phyloP scores from a whole-genome alignment of 2,329 filamentous ascomycete genomes.

The Colletotrichum tropicale region DNA sequence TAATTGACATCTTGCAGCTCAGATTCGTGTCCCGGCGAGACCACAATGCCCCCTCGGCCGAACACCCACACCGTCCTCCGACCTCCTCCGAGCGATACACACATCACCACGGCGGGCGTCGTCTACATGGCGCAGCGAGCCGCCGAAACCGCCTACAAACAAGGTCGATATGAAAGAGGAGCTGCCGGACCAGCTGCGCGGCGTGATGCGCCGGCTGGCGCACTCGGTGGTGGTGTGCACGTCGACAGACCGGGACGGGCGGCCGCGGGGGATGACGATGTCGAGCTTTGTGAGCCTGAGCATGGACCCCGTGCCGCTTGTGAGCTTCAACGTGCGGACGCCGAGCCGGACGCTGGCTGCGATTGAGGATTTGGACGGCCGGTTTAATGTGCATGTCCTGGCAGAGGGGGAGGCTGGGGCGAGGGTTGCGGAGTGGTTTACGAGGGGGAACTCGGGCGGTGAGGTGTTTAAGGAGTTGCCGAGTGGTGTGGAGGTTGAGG shows the following conservation, averaged over 20 bases:
- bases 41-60: background rate
- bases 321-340: slow-evolving; percentile 62
- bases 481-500: slow-evolving; percentile 17
- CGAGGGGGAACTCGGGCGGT: slow-evolving; percentile 48
- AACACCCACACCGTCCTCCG: background rate
- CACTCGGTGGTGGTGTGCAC: slow-evolving; percentile 63
- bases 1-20: background rate
- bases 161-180: slow-evolving; percentile 31
- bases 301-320: slow-evolving; percentile 53
- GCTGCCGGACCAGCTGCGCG: slow-evolving; percentile 49
- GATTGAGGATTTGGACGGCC: slow-evolving; percentile 39
- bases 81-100: slow-evolving; percentile 4
- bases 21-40: background rate
- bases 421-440: slow-evolving; percentile 55
- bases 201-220: slow-evolving; percentile 57
- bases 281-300: slow-evolving; percentile 64
- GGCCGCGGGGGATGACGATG: slow-evolving; percentile 60
- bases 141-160: slow-evolving; percentile 35
- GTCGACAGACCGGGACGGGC: slow-evolving; percentile 36
- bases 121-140: slow-evolving; percentile 31
- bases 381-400: slow-evolving; percentile 63
- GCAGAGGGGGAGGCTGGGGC: slow-evolving; percentile 51
- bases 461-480: slow-evolving; percentile 41
- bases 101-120: background rate
- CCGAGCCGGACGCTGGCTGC: slow-evolving; percentile 62